Percentiles rank a stretch among this genome's conserved stretches.
phyloP scores from a whole-genome alignment of 2,329 filamentous ascomycete genomes.

The Orbilia ellipsospora region DNA sequence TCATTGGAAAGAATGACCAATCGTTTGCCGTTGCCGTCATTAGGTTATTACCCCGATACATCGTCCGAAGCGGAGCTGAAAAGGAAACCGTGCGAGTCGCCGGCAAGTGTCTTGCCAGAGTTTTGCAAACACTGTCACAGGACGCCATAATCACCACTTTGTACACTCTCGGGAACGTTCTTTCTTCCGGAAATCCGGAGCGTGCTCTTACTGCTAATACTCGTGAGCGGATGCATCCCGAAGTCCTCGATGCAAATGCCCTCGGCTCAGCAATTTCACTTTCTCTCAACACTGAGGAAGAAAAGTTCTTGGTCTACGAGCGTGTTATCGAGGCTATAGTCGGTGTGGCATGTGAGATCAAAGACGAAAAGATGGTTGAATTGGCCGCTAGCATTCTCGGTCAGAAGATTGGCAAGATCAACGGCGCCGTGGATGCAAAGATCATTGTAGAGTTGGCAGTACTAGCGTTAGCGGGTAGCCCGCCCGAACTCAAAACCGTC shows the following conservation, averaged over 20 bases:
- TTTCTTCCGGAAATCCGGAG: constrained; percentile 76
- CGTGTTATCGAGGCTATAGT: constrained; percentile 97
- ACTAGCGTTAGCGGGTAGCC: constrained; percentile 79
- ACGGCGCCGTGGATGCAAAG: constrained; percentile 79
- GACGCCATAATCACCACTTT: constrained; percentile 94
- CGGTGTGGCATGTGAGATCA: constrained; percentile 81
- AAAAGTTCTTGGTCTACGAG: constrained; percentile 78
- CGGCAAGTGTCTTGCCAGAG: constrained; percentile 83
- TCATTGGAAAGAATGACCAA: constrained; percentile 80
- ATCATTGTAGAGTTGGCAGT: constrained; percentile 85
- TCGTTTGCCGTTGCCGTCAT: constrained; percentile 79
- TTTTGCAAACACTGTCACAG: constrained; percentile 84
- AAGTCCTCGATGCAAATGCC: constrained; percentile 64
- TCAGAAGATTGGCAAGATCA: constrained; percentile 93
- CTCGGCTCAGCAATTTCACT: constrained; percentile 81
- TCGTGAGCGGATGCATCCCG: constrained; percentile 58
- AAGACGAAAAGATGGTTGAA: constrained; percentile 91
- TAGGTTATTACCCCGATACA: constrained; percentile 82
- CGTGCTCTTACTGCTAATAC: constrained; percentile 65
- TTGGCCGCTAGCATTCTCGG: constrained; percentile 93
- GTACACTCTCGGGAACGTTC: constrained; percentile 94
- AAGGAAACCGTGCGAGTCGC: constrained; percentile 78
- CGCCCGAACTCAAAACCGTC: constrained; percentile 84
- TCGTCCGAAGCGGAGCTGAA: constrained; percentile 82
- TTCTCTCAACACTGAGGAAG: constrained; percentile 78